phyloP scores from a whole-genome alignment of 345 rosid species.

The Rubroshorea leprosula region DNA sequence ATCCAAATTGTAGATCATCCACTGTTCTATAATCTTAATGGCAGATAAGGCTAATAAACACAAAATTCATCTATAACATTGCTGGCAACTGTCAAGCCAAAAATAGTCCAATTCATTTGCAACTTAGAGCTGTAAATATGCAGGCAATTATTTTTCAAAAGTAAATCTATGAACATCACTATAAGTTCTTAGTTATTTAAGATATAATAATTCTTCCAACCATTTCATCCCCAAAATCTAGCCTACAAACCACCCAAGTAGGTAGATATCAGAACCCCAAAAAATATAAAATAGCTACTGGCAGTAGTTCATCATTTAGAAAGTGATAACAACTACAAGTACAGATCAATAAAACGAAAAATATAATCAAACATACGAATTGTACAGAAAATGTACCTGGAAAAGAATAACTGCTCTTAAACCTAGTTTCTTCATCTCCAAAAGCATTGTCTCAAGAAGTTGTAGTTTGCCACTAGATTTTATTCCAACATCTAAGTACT shows the following conservation, averaged over 20 bases:
- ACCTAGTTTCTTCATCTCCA: conserved; percentile 41
- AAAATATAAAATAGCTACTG: not conserved
- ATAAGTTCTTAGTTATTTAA: not conserved
- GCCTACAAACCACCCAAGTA: no score
- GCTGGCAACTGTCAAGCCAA: no score
- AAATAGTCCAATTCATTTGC: no score
- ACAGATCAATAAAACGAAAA: not conserved
- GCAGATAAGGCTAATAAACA: no score
- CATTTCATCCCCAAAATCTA: no score
- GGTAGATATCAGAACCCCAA: no score
- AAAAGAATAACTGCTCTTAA: conserved; percentile 68
- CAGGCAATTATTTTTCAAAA: not conserved
- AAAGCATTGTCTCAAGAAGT: conserved; percentile 70
- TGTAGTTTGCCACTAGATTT: conserved; percentile 88
- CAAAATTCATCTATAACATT: no score
- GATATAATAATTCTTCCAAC: not conserved
- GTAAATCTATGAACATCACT: not conserved
- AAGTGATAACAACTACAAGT: not conserved
- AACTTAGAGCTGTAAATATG: no score
- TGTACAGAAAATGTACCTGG: conserved; percentile 48
- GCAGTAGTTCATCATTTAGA: not conserved
- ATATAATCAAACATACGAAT: not conserved
- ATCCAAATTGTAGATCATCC: no score
- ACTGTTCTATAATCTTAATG: no score
- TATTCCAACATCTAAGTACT: conserved; percentile 62